phyloP scores from a whole-genome alignment of 2,329 filamentous ascomycete genomes.

The Penicillium glabrum region DNA sequence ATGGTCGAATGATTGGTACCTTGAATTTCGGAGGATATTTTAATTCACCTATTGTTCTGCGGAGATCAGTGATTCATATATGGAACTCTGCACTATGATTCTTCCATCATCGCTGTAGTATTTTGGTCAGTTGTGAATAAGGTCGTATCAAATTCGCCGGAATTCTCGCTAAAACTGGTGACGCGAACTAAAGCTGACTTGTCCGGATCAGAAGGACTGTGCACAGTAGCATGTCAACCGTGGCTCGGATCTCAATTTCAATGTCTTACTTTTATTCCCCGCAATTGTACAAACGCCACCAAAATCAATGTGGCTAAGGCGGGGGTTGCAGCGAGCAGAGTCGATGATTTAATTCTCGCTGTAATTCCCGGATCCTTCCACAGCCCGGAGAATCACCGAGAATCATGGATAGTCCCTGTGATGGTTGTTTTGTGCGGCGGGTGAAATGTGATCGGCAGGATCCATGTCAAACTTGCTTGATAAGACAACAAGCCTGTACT shows the following conservation, averaged over 20 bases:
- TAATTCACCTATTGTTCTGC: neutral
- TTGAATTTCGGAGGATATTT: neutral
- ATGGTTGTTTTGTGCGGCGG: slow-evolving; percentile 2
- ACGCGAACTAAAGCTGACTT: neutral
- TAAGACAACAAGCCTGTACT: slow-evolving; percentile 11
- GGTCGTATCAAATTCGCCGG: neutral
- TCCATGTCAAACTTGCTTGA: slow-evolving; percentile 12
- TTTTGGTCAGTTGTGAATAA: neutral
- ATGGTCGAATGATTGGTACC: neutral
- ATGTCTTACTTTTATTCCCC: neutral
- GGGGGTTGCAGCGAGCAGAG: neutral
- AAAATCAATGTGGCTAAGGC: neutral
- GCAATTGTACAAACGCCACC: neutral
- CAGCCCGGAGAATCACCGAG: neutral
- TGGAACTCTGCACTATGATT: too few relatives aligned
- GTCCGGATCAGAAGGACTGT: neutral
- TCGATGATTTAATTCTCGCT: neutral
- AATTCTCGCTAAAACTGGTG: neutral
- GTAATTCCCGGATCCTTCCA: neutral
- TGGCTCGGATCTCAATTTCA: neutral
- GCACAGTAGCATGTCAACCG: neutral
- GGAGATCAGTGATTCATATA: neutral
- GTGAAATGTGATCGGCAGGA: slow-evolving; percentile 17
- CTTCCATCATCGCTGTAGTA: neutral
- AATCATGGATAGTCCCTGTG: neutral